Conservation (phyloP, 1,284 basidiomycete genomes). For the Earliella scabrosa region DNA sequence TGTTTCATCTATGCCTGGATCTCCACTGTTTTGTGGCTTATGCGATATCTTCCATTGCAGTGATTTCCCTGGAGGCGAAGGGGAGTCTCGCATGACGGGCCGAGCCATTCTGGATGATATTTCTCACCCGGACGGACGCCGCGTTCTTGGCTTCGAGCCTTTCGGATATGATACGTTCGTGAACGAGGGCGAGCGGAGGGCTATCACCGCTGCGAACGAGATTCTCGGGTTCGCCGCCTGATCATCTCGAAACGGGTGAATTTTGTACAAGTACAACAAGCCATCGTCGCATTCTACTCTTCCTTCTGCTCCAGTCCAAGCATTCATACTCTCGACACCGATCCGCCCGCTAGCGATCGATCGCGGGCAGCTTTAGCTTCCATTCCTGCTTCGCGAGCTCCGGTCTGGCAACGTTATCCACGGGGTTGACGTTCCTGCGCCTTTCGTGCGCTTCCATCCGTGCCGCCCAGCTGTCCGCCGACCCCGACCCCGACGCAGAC, state of each 20-base stretch:
- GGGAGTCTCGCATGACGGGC: conserved; percentile 63
- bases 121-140: conserved; percentile 37
- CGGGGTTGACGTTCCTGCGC: conserved; percentile 52
- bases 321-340: too few species aligned
- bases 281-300: too few species aligned
- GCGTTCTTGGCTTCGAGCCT: conserved; percentile 39
- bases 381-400: conserved; percentile 54
- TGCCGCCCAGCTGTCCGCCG: conserved; percentile 54
- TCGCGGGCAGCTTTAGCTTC: conserved; percentile 47
- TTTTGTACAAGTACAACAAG: conserved; percentile 19
- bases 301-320: too few species aligned
- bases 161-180: conserved; percentile 30
- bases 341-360: too few species aligned
- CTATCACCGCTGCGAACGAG: conserved; percentile 30
- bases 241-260: too few species aligned
- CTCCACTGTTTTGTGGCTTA: not conserved
- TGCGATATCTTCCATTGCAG: conserved; percentile 32
- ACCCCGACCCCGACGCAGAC: conserved; percentile 13
- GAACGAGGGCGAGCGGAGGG: conserved; percentile 24
- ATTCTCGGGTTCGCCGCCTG: conserved; percentile 20
- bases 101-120: conserved; percentile 52
- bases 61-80: conserved; percentile 78
- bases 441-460: conserved; percentile 66
- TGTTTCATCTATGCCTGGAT: conserved; percentile 12
- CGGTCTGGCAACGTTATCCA: conserved; percentile 63